phyloP scores from a whole-genome alignment of 345 rosid genomes.

The Corymbia maculata region DNA sequence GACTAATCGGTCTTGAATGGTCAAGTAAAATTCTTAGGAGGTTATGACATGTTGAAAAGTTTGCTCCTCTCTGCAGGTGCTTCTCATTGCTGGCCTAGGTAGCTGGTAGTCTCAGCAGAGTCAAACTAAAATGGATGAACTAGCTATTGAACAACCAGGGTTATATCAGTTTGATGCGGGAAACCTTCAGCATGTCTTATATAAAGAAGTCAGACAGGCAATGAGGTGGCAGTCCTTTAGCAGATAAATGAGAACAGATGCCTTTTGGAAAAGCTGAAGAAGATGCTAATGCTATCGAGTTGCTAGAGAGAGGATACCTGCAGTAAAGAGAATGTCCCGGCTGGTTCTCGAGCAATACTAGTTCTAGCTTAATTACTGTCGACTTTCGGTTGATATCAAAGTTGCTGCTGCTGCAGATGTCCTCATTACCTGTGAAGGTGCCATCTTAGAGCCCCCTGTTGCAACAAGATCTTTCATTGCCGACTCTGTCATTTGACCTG shows the following conservation, averaged over 20 bases:
- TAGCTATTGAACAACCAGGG: neutral
- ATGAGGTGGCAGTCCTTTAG: neutral
- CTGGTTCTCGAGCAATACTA: neutral
- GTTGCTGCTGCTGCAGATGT: no score
- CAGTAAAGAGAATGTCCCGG: slow-evolving; percentile 37
- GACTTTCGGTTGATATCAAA: neutral
- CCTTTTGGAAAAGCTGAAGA: slow-evolving; percentile 2
- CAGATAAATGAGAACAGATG: slow-evolving; percentile 1
- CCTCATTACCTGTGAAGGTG: slow-evolving; percentile 69
- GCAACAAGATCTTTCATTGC: slow-evolving; percentile 57
- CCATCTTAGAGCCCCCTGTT: slow-evolving; percentile 78
- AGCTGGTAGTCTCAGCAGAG: slow-evolving; percentile 3
- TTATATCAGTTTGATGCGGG: neutral
- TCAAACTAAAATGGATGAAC: slow-evolving; percentile 26
- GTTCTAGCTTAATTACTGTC: neutral
- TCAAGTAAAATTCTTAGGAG: slow-evolving; percentile 14
- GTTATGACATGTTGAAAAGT: slow-evolving; percentile 27
- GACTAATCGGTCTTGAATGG: slow-evolving; percentile 40
- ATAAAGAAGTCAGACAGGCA: slow-evolving; percentile 2
- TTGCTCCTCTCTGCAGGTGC: slow-evolving; percentile 42
- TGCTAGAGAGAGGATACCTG: slow-evolving; percentile 41
- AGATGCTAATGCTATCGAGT: slow-evolving; percentile 1
- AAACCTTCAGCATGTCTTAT: slow-evolving; percentile 2
- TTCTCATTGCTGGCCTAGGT: slow-evolving; percentile 23
- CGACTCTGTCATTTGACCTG: no score